phyloP scores from a whole-genome alignment of 495 filamentous ascomycete genomes.

The Bacidia gigantensis region DNA sequence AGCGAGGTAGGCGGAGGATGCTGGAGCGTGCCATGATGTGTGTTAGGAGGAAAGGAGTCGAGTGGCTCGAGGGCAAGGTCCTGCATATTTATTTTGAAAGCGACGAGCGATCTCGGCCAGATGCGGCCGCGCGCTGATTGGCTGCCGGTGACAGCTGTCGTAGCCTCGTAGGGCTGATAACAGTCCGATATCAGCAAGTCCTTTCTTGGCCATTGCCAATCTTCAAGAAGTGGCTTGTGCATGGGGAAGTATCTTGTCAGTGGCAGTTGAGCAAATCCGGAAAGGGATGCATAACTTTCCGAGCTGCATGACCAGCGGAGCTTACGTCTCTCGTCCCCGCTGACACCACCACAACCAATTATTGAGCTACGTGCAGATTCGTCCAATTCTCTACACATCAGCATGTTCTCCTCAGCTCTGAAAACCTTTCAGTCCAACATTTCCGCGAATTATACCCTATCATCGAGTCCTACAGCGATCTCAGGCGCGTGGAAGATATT shows the following conservation, averaged over 20 bases:
- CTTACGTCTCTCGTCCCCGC: too few relatives aligned
- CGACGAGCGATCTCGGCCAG: neutral
- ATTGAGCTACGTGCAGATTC: too few relatives aligned
- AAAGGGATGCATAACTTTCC: too few relatives aligned
- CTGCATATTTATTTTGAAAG: neutral
- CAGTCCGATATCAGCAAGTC: too few relatives aligned
- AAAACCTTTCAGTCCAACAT: constrained; percentile 92
- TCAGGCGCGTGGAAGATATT: constrained; percentile 95
- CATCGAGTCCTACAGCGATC: constrained; percentile 49
- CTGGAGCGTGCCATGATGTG: neutral
- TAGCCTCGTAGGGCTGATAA: neutral
- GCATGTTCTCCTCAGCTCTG: constrained; percentile 80
- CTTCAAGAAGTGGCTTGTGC: too few relatives aligned
- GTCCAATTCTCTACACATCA: too few relatives aligned
- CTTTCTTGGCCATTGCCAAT: too few relatives aligned
- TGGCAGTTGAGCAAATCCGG: too few relatives aligned
- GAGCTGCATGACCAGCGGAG: too few relatives aligned
- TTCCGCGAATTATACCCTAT: constrained; percentile 71
- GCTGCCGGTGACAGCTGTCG: neutral
- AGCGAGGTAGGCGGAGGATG: neutral
- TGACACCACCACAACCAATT: too few relatives aligned
- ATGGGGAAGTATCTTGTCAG: neutral
- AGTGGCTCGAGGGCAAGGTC: neutral
- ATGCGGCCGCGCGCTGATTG: neutral
- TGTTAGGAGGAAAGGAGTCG: neutral